Evolutionary conservation across 805 yeast genomes (phyloP), one percentile per base, ranked within the genome.

Genomic region (Barnettozyma siamensis): DNA sequence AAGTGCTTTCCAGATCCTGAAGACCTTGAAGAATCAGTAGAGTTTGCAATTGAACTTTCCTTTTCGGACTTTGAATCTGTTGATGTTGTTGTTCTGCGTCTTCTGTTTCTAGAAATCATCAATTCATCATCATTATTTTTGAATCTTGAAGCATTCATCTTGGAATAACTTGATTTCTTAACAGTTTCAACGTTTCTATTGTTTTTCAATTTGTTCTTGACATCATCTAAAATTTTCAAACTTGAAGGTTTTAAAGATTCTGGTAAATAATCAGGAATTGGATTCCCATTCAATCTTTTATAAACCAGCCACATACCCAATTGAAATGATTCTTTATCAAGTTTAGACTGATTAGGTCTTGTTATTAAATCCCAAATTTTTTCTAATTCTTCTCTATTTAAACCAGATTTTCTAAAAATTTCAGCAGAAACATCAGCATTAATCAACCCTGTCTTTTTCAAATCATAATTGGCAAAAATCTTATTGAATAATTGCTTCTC

Each of bases 291-390:
- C 57, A 91, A 70, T 46, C 91, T 75, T 58, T 96, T 77, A 64
- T 93, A 91, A 34, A 91, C 89, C 43, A 91, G 68, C 69, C 93
- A 97, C 98, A 91, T 93, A 20, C 98, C 97, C 38, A 91, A 91
- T 0, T 95, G 86, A 67, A 91, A 93, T 62, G 89, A 96, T 60
- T 91, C 96, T 54, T 80, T 80, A 60, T 88, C 88, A 49, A 91
- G 75, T 59, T 78, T 82, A 2, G 98, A 96, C 43, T 83, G 75
- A 60, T 91, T 87, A 40, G 83, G 80, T 15, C 83, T 75, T 59
- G 93, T 96, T 37, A 89, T 77, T 48, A 91, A 70, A 39, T 79
- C 86, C 99, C 99, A 93, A 47, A 93, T 86, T 29, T 78, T 70
- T 62, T 89, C 98, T 45, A 91, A 70, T 54, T 93, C 97, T n/a